Base-by-base conservation (phyloP, 306 rosid genomes). In the Cicer cuneatum region DNA sequence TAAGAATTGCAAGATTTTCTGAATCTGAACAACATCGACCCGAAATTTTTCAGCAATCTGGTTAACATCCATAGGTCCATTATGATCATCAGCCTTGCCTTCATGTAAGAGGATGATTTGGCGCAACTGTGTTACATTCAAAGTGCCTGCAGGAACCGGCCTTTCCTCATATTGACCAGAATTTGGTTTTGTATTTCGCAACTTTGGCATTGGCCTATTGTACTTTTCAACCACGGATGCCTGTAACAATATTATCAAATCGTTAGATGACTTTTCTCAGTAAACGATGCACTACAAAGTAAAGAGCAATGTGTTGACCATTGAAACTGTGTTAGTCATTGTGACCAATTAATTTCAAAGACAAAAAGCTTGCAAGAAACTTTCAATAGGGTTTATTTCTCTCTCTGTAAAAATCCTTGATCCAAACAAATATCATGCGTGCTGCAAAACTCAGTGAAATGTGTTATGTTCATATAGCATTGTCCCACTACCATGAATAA, bases 81-180 rank as follows among this genome's bases (percentile, higher is more conserved):
- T 66, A 69, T 87, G 87, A 77, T 92, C 97, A 45, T 86, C 93
- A 38, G 97, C 92, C 86, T 90, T 95, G 41, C 97, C 97, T 78
- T 87, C 88, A 54, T 87, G 90, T 65, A 90, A 82, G 42, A 87
- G 92, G 53, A 95, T 75, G 53, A 86, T 68, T 19, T 87, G 97
- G 46, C 98, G 95, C 81, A 92, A 85, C 78, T 92, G 96, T 1
- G 91, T 86, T 46, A 95, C 88, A 49, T 92, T 92, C 71, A 90
- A 79, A 15, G 96, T 92, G 70, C 98, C 97, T 12, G 87, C 80
- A 29, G 90, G 83, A 77, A 85, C 92, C 1, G 87, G 80, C 68
- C 82, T 86, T 43, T 85, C 98, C 72, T 84, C 99, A n/a, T 85
- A 85, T 45, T 82, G 83, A 57, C 84, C 76, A 8, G 93, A 86